A percentile compares a stretch with the other conserved stretches of the same genome.
Evolutionary conservation across 192 early-diverging fungal species (phyloP).

Genomic region (Kickxella alabastrina): DNA sequence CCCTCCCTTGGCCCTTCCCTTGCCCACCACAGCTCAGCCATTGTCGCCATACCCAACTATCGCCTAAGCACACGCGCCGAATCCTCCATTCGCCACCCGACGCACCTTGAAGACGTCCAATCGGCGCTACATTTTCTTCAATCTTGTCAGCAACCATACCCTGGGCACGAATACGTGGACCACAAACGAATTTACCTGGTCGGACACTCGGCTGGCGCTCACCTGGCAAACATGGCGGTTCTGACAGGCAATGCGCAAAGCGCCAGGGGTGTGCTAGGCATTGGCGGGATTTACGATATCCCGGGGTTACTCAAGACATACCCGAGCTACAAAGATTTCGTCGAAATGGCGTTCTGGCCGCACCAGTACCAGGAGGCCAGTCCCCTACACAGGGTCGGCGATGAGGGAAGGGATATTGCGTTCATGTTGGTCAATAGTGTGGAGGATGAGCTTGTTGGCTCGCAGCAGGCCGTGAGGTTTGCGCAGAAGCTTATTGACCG

Average conservation of each 20-base stretch:
- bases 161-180: too few relatives aligned
- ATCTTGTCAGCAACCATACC: too few relatives aligned
- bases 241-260: conserved; percentile 43
- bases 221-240: conserved; percentile 60
- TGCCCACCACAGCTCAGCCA: too few relatives aligned
- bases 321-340: conserved; percentile 69
- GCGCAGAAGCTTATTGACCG: conserved; percentile 14
- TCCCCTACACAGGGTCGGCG: conserved; percentile 1
- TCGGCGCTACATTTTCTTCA: conserved; percentile 55
- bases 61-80: conserved; percentile 45
- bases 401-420: conserved; percentile 25
- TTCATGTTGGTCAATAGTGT: conserved; percentile 62
- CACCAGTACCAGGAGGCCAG: conserved; percentile 10
- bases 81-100: conserved; percentile 57
- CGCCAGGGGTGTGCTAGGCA: conserved; percentile 64
- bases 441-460: conserved; percentile 66
- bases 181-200: conserved; percentile 52
- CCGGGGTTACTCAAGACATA: conserved; percentile 57
- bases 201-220: conserved; percentile 80
- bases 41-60: conserved; percentile 75
- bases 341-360: conserved; percentile 64
- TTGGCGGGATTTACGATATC: conserved; percentile 85
- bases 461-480: conserved; percentile 51
- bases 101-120: conserved; percentile 63
- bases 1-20: conserved; percentile 48